Base-by-base conservation (phyloP, 192 early-diverging fungal genomes). In the Coemansia sp. region DNA sequence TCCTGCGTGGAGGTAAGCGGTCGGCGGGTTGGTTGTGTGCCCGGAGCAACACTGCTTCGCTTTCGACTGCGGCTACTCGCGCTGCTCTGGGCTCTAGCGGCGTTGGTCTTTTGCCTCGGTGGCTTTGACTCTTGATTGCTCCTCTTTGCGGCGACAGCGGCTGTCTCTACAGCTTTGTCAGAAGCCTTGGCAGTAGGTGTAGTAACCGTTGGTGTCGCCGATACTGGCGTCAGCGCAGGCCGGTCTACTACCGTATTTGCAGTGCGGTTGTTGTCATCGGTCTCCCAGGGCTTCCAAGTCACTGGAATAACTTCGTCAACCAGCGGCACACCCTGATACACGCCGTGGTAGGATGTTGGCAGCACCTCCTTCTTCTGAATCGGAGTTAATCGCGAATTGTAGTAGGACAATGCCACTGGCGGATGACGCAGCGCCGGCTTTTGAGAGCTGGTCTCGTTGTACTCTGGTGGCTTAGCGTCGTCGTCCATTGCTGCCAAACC, bases 381-480 rank as follows among this genome's bases (percentile, higher is more conserved):
- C 14, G 78, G 78, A 1, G 66, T 57, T 17, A 81, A 46, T 3
- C 78, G 70, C 19, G 78, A 68, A 53, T 81, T 81, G 60, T 81
- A 81, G 65, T 60, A 81, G 21, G 74, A 45, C 32, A 62, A 23
- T 19, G 60, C 60, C 25, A 63, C 60, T 12, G 69, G 41, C 46
- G 62, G 39, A 32, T 66, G 62, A 31, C 62, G 51, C 51, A 23
- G 11, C 25, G 51, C 25, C 27, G 21, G 65, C 58, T 59, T 57
- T 42, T 64, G 55, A 59, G 51, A 4, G 34, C 42, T n/a, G 12
- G 66, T 25, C 27, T 34, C n/a, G 66, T 25, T 50, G 58, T n/a
- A 34, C 42, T 69, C 41, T 36, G 66, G 53, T 41, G 64, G 58
- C 70, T 66, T 66, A 2, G 64, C 12, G 34, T 21, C 45, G 23